These are phyloP conservation scores for Leishmania amazonensis DNA, from an alignment of 208 protist genomes.

Conservation along the genomic window DNA sequence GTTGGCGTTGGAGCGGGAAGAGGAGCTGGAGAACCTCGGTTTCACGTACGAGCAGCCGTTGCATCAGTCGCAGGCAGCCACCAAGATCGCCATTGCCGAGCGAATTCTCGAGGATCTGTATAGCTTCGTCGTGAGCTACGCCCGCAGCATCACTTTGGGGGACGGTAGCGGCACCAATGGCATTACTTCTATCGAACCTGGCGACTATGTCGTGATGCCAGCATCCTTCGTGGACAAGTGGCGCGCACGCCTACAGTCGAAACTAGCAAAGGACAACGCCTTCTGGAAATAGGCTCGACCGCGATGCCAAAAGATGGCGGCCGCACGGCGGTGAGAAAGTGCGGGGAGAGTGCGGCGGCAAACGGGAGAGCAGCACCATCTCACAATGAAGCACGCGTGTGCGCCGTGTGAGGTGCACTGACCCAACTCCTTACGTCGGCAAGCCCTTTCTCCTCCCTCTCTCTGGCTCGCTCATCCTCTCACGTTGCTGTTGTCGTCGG, in stretches of 20 bases:
- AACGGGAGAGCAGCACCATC: neutral
- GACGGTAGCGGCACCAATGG: neutral
- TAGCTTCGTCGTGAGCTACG: conserved; percentile 73
- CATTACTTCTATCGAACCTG: conserved; percentile 24
- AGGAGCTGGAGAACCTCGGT: conserved; percentile 63
- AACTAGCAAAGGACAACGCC: conserved; percentile 61
- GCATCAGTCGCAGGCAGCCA: conserved; percentile 54
- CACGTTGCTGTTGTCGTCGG: neutral
- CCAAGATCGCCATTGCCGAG: conserved; percentile 66
- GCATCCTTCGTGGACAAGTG: conserved; percentile 75
- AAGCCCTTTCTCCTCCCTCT: neutral
- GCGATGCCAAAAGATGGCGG: neutral
- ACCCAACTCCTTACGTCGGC: neutral
- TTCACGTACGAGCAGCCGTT: conserved; percentile 40
- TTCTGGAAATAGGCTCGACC: conserved; percentile 36
- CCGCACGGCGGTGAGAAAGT: neutral
- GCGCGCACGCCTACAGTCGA: conserved; percentile 44
- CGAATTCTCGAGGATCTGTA: conserved; percentile 75
- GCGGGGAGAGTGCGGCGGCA: neutral
- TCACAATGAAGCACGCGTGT: neutral
- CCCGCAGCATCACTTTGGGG: conserved; percentile 24
- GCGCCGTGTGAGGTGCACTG: neutral
- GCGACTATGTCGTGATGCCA: conserved; percentile 75
- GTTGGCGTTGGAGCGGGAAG: conserved; percentile 55
- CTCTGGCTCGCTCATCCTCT: neutral